A percentile compares a stretch with the other conserved stretches of the same genome.
Conservation (phyloP, 208 protist species). For the Leptomonas seymouri region DNA sequence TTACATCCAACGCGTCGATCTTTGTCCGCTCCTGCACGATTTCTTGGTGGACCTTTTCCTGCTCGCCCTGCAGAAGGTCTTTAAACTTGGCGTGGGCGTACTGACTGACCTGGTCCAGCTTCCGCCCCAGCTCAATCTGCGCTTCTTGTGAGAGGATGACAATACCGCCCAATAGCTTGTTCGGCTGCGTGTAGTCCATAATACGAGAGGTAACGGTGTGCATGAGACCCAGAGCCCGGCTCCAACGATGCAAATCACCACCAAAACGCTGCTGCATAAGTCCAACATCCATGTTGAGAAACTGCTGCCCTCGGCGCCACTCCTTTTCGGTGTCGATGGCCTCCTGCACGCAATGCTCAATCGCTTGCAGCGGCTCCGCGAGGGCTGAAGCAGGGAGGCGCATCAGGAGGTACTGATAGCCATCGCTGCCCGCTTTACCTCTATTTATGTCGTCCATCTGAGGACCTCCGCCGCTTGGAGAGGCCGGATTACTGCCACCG, state of each 20-base stretch:
- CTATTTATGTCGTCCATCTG: neutral
- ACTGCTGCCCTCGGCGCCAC: constrained; percentile 85
- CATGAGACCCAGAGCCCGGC: constrained; percentile 62
- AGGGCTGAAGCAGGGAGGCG: constrained; percentile 49
- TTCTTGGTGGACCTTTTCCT: constrained; percentile 52
- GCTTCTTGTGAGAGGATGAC: constrained; percentile 83
- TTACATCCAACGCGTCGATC: constrained; percentile 90
- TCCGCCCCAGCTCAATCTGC: constrained; percentile 81
- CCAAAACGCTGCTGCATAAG: constrained; percentile 86
- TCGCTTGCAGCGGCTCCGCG: constrained; percentile 68
- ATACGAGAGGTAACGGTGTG: constrained; percentile 61
- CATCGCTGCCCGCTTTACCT: constrained; percentile 7
- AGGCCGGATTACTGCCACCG: constrained; percentile 1
- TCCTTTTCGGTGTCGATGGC: constrained; percentile 75
- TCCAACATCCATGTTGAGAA: constrained; percentile 82
- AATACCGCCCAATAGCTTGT: constrained; percentile 84
- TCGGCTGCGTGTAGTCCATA: constrained; percentile 91
- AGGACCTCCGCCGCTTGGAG: neutral
- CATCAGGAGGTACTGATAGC: constrained; percentile 65
- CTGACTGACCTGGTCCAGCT: constrained; percentile 81
- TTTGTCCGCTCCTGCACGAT: constrained; percentile 67
- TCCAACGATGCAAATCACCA: constrained; percentile 76
- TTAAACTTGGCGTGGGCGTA: constrained; percentile 84
- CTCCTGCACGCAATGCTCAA: constrained; percentile 80
- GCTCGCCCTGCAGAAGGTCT: constrained; percentile 74